phyloP scores from a whole-genome alignment of 208 protist genomes.

The Acanthamoeba polyphaga region DNA sequence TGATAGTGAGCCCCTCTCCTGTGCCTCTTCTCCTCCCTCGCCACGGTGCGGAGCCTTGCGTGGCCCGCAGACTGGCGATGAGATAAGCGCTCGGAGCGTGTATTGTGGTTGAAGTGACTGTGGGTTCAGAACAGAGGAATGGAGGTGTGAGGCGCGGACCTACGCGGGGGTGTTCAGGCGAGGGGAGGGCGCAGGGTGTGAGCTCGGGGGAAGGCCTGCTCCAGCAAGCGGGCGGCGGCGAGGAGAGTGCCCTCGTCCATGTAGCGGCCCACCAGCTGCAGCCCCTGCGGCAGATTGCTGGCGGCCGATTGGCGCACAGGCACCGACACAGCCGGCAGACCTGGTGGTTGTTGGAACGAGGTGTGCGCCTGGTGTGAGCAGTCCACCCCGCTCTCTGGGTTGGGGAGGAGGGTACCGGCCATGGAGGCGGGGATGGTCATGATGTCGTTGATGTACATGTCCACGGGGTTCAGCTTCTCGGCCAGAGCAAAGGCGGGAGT shows the following conservation, averaged over 20 bases:
- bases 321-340: conserved; percentile 71
- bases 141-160: no score
- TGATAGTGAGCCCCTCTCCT: no score
- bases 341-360: neutral
- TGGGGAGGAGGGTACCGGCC: conserved; percentile 63
- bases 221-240: conserved; percentile 42
- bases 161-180: neutral
- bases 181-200: conserved; percentile 11
- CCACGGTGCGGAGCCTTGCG: no score
- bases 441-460: conserved; percentile 79
- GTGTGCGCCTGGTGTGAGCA: neutral
- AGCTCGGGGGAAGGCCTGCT: conserved; percentile 10
- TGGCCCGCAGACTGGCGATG: no score
- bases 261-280: conserved; percentile 71
- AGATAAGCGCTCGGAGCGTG: no score
- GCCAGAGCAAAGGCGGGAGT: conserved; percentile 62
- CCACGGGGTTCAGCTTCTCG: conserved; percentile 44
- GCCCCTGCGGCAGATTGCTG: conserved; percentile 52
- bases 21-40: no score
- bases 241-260: conserved; percentile 75
- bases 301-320: neutral
- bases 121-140: no score
- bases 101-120: no score
- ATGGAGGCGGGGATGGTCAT: conserved; percentile 77
- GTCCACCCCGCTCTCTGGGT: neutral